phyloP scores from a whole-genome alignment of 2,329 filamentous ascomycete species.

The Colletotrichum sp. region DNA sequence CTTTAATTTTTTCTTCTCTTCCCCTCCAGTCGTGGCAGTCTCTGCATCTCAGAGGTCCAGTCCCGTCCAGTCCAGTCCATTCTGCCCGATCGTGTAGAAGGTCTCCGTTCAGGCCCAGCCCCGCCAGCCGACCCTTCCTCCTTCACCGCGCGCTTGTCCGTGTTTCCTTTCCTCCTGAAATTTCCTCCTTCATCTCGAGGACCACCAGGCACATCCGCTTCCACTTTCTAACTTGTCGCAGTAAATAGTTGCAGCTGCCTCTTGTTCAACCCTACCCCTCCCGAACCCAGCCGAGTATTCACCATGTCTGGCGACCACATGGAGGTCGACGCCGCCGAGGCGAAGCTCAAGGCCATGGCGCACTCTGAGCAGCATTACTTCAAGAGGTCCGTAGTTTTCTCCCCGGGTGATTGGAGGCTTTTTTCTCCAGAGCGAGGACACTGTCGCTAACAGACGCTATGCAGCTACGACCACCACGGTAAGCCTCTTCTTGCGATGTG shows the following conservation, averaged over 20 bases:
- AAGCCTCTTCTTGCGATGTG: constrained; percentile 31
- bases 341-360: constrained; percentile 74
- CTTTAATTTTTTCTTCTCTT: constrained; percentile 2
- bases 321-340: constrained; percentile 65
- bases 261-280: neutral
- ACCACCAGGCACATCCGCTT: neutral
- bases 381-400: constrained; percentile 72
- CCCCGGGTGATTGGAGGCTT: constrained; percentile 1
- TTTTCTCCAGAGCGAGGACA: neutral
- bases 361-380: constrained; percentile 99
- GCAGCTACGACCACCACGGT: constrained; percentile 98
- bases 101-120: constrained; percentile 11
- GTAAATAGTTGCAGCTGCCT: neutral
- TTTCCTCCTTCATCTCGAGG: neutral
- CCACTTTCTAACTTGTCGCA: neutral
- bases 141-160: constrained; percentile 14
- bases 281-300: neutral
- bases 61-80: neutral
- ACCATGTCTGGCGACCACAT: constrained; percentile 55
- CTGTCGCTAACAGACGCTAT: constrained; percentile 22
- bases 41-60: neutral
- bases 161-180: constrained; percentile 12
- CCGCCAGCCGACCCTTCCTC: constrained; percentile 6
- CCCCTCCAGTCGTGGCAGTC: constrained; percentile 2
- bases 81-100: constrained; percentile 18